These are phyloP conservation scores for Rickenella mellea DNA, from an alignment of 768 basidiomycete species.

Conservation along the genomic window DNA sequence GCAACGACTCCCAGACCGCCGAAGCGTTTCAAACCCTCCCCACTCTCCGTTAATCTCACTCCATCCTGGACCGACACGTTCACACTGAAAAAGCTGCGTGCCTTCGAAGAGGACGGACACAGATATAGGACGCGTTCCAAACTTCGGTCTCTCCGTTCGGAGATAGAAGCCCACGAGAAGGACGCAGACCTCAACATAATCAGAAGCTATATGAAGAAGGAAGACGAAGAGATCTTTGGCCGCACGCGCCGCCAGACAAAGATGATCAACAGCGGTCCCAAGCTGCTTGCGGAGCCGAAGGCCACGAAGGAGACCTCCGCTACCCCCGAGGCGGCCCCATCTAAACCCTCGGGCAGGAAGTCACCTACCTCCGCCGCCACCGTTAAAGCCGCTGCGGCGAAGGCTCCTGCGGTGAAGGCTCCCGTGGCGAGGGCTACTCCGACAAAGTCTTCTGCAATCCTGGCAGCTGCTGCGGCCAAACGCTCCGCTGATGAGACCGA, in stretches of 20 bases:
- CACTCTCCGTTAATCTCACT: slow-evolving; percentile 20
- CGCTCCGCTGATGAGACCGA: no score
- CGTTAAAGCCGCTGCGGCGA: no score
- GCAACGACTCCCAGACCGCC: not conserved
- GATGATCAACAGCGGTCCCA: no score
- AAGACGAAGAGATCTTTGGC: no score
- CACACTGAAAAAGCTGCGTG: slow-evolving; percentile 50
- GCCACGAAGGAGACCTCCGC: not conserved
- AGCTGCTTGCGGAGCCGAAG: not conserved
- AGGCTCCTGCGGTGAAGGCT: no score
- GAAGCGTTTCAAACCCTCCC: not conserved
- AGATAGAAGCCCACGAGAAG: not conserved
- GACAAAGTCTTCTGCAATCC: no score
- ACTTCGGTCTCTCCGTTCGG: not conserved
- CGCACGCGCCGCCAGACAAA: no score
- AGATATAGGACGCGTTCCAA: not conserved
- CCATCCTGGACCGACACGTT: slow-evolving; percentile 64
- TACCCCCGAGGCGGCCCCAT: not conserved
- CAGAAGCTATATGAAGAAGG: no score
- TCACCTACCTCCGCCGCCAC: no score
- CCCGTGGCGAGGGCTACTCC: slow-evolving; percentile 3
- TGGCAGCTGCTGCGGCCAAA: no score
- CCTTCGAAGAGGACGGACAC: not conserved
- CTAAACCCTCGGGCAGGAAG: no score
- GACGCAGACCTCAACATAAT: not conserved